Percentiles rank a stretch among this genome's conserved stretches.
Conservation (phyloP, 2,329 filamentous ascomycete genomes). For the Colletotrichum chrysophilum region DNA sequence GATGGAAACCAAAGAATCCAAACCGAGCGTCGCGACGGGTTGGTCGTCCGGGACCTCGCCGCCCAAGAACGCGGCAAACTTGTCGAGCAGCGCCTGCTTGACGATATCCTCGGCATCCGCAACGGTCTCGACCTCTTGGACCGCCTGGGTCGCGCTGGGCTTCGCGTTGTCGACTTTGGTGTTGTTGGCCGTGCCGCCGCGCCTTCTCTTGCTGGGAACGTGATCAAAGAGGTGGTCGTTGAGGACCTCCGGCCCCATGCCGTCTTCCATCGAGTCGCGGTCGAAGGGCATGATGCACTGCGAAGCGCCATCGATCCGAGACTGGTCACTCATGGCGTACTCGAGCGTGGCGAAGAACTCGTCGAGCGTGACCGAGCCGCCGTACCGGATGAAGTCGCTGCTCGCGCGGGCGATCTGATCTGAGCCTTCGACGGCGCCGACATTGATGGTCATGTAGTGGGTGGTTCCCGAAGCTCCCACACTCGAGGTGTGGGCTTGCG, state of each 20-base stretch:
- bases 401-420: too few species aligned
- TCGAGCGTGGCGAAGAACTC: background rate
- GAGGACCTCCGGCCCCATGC: slow-evolving; percentile 22
- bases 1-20: slow-evolving; percentile 28
- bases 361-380: background rate
- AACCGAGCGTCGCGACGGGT: slow-evolving; percentile 22
- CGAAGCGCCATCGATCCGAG: background rate
- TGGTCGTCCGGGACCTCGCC: slow-evolving; percentile 7
- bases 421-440: slow-evolving; percentile 18
- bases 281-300: background rate
- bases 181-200: background rate
- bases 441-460: slow-evolving; percentile 25
- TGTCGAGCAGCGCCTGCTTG: slow-evolving; percentile 20
- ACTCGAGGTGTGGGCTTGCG: background rate
- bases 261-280: slow-evolving; percentile 24
- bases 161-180: slow-evolving; percentile 13
- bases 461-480: background rate
- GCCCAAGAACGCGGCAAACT: slow-evolving; percentile 26
- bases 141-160: background rate
- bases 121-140: too few species aligned
- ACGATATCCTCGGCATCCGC: slow-evolving; percentile 25
- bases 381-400: background rate
- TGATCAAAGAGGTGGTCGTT: slow-evolving; percentile 24
- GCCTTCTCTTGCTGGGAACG: slow-evolving; percentile 9
- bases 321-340: background rate